Conservation (phyloP, 257 asterid genomes). For the Nicotiana knightiana region DNA sequence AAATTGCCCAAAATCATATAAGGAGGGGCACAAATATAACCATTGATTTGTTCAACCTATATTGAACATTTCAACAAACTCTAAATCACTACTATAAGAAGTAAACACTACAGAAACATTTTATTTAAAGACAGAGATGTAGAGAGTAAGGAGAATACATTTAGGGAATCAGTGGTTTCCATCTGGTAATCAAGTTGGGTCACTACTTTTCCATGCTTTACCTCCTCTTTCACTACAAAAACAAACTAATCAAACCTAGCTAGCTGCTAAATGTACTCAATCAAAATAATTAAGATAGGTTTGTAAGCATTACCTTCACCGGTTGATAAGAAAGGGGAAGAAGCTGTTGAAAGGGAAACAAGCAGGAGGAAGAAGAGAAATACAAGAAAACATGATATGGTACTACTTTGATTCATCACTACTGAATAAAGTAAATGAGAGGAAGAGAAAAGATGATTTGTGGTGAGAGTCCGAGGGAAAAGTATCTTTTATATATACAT, state of each 20-base stretch:
- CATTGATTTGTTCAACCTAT: too few relatives aligned
- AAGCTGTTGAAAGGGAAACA: constrained; percentile 13
- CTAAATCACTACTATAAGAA: too few relatives aligned
- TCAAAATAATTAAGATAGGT: too few relatives aligned
- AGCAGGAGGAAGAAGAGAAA: constrained; percentile 14
- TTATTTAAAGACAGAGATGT: background rate
- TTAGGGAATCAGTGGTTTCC: constrained; percentile 12
- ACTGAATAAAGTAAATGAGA: background rate
- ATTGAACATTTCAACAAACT: too few relatives aligned
- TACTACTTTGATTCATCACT: constrained; percentile 16
- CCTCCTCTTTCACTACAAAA: constrained; percentile 14
- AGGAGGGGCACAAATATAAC: too few relatives aligned
- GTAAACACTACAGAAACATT: too few relatives aligned
- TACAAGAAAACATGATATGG: background rate
- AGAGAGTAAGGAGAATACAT: background rate
- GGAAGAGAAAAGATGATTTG: background rate
- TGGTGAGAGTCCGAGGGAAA: constrained; percentile 10
- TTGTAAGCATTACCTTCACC: constrained; percentile 12
- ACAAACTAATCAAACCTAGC: background rate
- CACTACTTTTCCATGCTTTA: background rate
- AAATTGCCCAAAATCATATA: too few relatives aligned
- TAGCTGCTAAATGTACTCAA: background rate
- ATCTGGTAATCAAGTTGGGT: background rate
- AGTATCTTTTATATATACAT: constrained; percentile 18
- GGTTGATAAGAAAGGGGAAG: constrained; percentile 11